Base-by-base conservation (phyloP, 768 basidiomycete genomes). In the Pisolithus marmoratus region DNA sequence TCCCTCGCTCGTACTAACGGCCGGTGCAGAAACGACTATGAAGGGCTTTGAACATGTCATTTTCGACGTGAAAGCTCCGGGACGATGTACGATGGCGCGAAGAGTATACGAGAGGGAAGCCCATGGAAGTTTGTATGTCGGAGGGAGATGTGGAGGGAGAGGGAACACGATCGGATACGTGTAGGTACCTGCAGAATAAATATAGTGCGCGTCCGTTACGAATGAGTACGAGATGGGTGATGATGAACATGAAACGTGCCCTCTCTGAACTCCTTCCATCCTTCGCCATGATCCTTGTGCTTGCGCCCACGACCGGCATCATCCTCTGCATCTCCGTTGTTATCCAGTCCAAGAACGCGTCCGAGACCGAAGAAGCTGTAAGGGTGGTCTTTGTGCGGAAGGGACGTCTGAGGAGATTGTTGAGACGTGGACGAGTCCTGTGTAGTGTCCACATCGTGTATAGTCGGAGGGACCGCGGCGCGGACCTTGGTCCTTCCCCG, bases 101-200 rank as follows among this genome's bases (percentile, higher is more conserved):
- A 98, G 79, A 37, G 73, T 70, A 80, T 96, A 99, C 1, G 64
- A 61, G 4, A 96, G 87, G 2, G 81, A 77, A 8, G 94, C 95
- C 58, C 79, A 85, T 37, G 85, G 82, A 54, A 84, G 83, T 38
- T 76, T 73, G 55, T 97, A 74, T 0, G 84, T 83, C 1, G 96
- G 91, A 4, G 95, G 94, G 12, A 88, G 77, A 54, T 80, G 74
- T 5, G 83, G 72, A 0, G 94, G 93, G 50, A 99, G 83, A 9
- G 86, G 71, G 65, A 98, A 94, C 5, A 91, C 92, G 59, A 99
- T 89, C 1, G 96, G 95, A 67, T 92, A 98, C 15, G 90, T 93
- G 65, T 98, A 97, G 5, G 85, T 88, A 31, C 94, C 94, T 90
- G 56, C 8, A 38, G 34, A 46, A 36, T 22, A 34, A 49, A 50